Evolutionary conservation across 148 eudicot genomes (phyloP).

Genomic region (Cornus florida): DNA sequence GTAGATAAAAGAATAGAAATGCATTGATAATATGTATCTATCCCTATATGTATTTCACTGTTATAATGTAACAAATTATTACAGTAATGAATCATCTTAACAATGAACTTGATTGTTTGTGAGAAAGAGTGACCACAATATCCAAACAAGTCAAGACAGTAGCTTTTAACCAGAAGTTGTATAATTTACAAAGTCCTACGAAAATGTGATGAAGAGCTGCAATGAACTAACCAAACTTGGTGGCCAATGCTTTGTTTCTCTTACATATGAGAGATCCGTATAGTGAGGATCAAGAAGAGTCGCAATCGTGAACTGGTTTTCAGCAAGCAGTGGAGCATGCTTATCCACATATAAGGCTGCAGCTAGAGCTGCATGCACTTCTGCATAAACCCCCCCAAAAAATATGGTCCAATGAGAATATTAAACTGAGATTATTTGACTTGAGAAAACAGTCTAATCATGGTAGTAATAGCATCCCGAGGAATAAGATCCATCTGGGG

Average conservation of each 20-base stretch:
- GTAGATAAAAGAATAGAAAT: not conserved
- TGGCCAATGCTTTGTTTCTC: conserved; percentile 40
- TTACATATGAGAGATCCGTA: conserved; percentile 29
- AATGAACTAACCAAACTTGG: conserved; percentile 37
- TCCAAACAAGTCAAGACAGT: not conserved
- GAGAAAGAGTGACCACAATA: not conserved
- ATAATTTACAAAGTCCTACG: conserved; percentile 13
- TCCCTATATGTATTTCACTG: not conserved
- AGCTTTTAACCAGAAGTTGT: not conserved
- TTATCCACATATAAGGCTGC: conserved; percentile 37
- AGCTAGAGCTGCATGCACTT: conserved; percentile 40
- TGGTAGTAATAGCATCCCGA: not conserved
- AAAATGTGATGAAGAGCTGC: conserved; percentile 33
- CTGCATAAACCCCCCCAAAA: conserved; percentile 18
- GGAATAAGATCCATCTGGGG: not conserved
- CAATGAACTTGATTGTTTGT: not conserved
- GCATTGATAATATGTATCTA: not conserved
- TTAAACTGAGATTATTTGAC: not conserved
- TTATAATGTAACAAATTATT: not conserved
- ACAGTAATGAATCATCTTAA: not conserved
- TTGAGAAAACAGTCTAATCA: not conserved
- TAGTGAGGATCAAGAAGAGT: conserved; percentile 42
- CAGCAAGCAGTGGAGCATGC: conserved; percentile 35
- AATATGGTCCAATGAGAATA: not conserved
- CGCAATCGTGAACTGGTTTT: conserved; percentile 39